A percentile compares a stretch with the other conserved stretches of the same genome.
phyloP scores from a whole-genome alignment of 2,329 filamentous ascomycete species.

The Dothistroma pini region DNA sequence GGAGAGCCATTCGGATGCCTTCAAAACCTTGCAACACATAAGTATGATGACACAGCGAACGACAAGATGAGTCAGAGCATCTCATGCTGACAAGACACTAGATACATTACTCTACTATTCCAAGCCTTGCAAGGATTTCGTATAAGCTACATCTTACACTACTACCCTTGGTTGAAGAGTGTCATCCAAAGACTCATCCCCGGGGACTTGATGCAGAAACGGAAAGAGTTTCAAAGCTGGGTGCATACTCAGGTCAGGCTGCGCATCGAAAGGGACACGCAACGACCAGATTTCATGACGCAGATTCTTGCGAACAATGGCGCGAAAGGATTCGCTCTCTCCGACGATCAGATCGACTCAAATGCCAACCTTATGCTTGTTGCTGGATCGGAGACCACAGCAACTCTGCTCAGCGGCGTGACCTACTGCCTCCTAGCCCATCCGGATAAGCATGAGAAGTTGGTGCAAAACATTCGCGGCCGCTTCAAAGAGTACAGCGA shows the following conservation, averaged over 20 bases:
- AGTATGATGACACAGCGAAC: neutral
- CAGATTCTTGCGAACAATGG: constrained; percentile 44
- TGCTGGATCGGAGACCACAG: constrained; percentile 52
- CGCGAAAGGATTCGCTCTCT: constrained; percentile 24
- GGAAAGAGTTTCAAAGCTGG: constrained; percentile 26
- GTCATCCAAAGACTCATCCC: constrained; percentile 23
- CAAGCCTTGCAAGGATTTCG: constrained; percentile 28
- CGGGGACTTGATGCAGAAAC: constrained; percentile 16
- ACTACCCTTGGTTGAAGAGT: constrained; percentile 27
- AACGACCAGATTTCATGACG: constrained; percentile 47
- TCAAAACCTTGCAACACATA: constrained; percentile 25
- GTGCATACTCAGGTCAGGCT: constrained; percentile 26
- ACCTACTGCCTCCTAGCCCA: constrained; percentile 43
- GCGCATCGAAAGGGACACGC: constrained; percentile 30
- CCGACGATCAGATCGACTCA: constrained; percentile 31
- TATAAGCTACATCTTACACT: constrained; percentile 25
- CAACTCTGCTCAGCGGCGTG: constrained; percentile 43
- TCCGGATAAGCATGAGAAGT: constrained; percentile 35
- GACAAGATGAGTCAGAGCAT: neutral
- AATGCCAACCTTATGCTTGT: constrained; percentile 49
- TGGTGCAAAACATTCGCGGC: constrained; percentile 43
- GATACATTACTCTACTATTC: constrained; percentile 27
- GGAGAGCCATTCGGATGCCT: constrained; percentile 32
- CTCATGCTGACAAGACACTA: neutral
- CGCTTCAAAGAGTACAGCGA: constrained; percentile 35